These are phyloP conservation scores for Backusella circina DNA, from an alignment of 192 early-diverging fungal species.

Conservation along the genomic window DNA sequence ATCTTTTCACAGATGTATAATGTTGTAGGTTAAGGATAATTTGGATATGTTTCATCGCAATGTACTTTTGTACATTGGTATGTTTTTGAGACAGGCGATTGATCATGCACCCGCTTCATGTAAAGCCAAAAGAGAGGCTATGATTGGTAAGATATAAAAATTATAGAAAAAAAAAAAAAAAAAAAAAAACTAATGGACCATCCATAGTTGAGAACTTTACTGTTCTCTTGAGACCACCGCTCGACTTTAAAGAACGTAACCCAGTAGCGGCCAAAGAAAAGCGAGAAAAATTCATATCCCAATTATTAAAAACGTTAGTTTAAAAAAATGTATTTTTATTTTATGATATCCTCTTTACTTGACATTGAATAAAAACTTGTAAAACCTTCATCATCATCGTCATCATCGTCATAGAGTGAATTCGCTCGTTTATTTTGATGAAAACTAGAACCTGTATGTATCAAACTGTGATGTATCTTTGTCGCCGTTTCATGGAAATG, in stretches of 20 bases:
- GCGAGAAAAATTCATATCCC: conserved; percentile 12
- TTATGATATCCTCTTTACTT: neutral
- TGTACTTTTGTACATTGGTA: conserved; percentile 77
- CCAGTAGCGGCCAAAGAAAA: conserved; percentile 21
- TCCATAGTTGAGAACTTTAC: conserved; percentile 40
- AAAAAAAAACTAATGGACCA: too few relatives aligned
- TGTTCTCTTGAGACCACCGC: conserved; percentile 34
- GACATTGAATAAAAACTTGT: neutral
- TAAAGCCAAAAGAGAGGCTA: conserved; percentile 28
- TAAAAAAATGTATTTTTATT: neutral
- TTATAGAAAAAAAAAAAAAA: neutral
- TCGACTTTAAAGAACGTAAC: conserved; percentile 26
- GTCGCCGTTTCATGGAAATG: neutral
- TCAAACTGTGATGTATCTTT: neutral
- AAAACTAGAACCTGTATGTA: neutral
- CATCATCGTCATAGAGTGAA: neutral
- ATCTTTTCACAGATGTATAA: neutral
- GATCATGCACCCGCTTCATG: conserved; percentile 5
- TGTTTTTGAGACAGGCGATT: conserved; percentile 71
- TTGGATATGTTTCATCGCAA: conserved; percentile 69
- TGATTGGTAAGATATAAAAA: conserved; percentile 39
- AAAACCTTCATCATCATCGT: neutral
- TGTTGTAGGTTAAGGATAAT: conserved; percentile 47
- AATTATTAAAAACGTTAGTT: conserved; percentile 5
- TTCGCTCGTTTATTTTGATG: neutral